Percentiles rank a stretch among this genome's conserved stretches.
These are phyloP conservation scores for Pelagomonas calceolata DNA, from an alignment of 108 stramenopile species.

Conservation along the genomic window DNA sequence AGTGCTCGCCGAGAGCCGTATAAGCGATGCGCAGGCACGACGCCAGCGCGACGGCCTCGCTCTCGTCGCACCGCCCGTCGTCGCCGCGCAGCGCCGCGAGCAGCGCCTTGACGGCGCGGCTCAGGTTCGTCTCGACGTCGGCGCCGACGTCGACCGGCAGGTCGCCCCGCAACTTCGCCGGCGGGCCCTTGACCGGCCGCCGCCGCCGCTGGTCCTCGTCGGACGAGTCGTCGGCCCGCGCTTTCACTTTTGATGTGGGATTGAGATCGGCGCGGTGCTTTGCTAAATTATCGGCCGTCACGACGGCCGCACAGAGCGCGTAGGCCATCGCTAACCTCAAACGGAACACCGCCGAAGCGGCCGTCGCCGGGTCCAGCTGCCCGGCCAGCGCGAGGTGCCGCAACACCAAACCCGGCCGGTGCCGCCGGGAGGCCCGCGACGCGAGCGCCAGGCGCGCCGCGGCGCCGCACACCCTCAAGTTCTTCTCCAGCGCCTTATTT, in stretches of 20 bases:
- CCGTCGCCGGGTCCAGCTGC: too few species aligned
- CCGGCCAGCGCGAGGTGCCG: too few species aligned
- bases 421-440: too few species aligned
- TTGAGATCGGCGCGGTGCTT: not conserved
- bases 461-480: too few species aligned
- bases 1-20: not conserved
- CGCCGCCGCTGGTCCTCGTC: not conserved
- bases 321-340: conserved; percentile 5
- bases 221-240: not conserved
- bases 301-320: conserved; percentile 4
- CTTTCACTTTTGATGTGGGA: too few species aligned
- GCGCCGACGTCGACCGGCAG: not conserved
- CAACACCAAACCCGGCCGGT: too few species aligned
- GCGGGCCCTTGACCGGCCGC: too few species aligned
- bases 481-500: too few species aligned
- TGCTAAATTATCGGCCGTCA: not conserved
- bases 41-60: not conserved
- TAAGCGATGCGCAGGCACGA: not conserved
- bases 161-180: not conserved
- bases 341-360: not conserved
- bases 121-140: not conserved
- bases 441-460: too few species aligned
- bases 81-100: not conserved
- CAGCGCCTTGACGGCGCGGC: not conserved
- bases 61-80: too few species aligned